Evolutionary conservation across 208 protist genomes (phyloP).

Genomic region (Crithidia expoeki): DNA sequence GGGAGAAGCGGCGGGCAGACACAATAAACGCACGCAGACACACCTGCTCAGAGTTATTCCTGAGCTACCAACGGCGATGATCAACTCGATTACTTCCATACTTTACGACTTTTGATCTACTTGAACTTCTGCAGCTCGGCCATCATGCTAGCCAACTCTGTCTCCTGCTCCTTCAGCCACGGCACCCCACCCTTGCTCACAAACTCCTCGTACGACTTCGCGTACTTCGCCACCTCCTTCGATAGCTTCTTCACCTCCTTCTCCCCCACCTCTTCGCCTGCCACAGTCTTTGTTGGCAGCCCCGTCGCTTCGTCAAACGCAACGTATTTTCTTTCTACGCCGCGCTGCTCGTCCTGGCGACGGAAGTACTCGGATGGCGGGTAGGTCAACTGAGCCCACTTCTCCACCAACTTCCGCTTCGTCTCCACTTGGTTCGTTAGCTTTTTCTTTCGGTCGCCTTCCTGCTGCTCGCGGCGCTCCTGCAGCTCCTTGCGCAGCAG

Average conservation of each 20-base stretch:
- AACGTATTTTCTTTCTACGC: slow-evolving; percentile 42
- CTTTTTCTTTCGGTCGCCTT: slow-evolving; percentile 48
- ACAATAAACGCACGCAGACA: background rate
- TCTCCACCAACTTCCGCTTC: slow-evolving; percentile 65
- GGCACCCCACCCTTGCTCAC: slow-evolving; percentile 51
- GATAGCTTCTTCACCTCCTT: slow-evolving; percentile 74
- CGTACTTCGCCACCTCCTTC: slow-evolving; percentile 79
- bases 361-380: slow-evolving; percentile 51
- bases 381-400: slow-evolving; percentile 63
- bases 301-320: slow-evolving; percentile 61
- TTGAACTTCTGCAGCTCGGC: slow-evolving; percentile 19
- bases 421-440: slow-evolving; percentile 67
- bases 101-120: too few species aligned
- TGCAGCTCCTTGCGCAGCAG: slow-evolving; percentile 58
- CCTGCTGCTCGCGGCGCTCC: slow-evolving; percentile 48
- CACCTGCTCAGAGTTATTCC: background rate
- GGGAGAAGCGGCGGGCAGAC: background rate
- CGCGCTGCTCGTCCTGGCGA: slow-evolving; percentile 32
- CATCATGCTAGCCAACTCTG: slow-evolving; percentile 50
- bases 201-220: slow-evolving; percentile 71
- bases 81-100: too few species aligned
- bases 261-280: slow-evolving; percentile 52
- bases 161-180: slow-evolving; percentile 61
- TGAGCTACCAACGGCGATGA: too few species aligned
- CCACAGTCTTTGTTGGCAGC: slow-evolving; percentile 43